These are phyloP conservation scores for Annulohypoxylon stygium DNA, from an alignment of 495 filamentous ascomycete genomes.

Conservation along the genomic window DNA sequence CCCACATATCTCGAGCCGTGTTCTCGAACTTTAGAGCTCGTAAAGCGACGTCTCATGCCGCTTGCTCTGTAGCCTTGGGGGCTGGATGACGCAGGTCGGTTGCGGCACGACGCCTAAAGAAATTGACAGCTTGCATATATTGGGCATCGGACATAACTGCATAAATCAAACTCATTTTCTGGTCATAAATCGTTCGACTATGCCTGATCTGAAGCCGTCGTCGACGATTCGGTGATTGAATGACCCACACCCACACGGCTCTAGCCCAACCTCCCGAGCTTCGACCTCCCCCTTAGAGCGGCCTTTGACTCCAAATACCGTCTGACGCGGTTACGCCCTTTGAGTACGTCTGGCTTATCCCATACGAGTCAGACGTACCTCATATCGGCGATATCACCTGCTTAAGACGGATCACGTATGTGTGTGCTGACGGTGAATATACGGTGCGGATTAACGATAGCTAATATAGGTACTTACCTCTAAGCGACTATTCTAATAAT, in stretches of 20 bases:
- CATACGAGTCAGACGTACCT: slow-evolving; percentile 23
- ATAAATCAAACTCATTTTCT: slow-evolving; percentile 6
- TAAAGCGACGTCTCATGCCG: slow-evolving; percentile 41
- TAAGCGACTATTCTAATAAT: slow-evolving; percentile 3
- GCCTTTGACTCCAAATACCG: slow-evolving; percentile 45
- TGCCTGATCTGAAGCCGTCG: slow-evolving; percentile 18
- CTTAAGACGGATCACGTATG: slow-evolving; percentile 20
- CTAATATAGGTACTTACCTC: neutral
- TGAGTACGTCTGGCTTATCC: slow-evolving; percentile 27
- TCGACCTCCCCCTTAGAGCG: slow-evolving; percentile 13
- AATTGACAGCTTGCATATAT: slow-evolving; percentile 29
- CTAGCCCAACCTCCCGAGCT: slow-evolving; percentile 22
- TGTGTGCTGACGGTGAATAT: slow-evolving; percentile 33
- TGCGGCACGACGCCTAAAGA: slow-evolving; percentile 28
- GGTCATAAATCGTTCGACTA: slow-evolving; percentile 10
- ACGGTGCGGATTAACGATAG: slow-evolving; percentile 10
- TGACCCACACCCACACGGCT: slow-evolving; percentile 28
- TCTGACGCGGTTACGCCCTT: slow-evolving; percentile 30
- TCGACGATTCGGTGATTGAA: slow-evolving; percentile 30
- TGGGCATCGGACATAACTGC: slow-evolving; percentile 21
- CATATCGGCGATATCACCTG: slow-evolving; percentile 12
- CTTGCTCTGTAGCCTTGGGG: slow-evolving; percentile 37
- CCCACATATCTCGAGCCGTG: neutral
- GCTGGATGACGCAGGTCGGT: slow-evolving; percentile 47
- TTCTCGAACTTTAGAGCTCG: slow-evolving; percentile 28